Conservation (phyloP, 257 asterid species). For the Leonotis leonurus region DNA sequence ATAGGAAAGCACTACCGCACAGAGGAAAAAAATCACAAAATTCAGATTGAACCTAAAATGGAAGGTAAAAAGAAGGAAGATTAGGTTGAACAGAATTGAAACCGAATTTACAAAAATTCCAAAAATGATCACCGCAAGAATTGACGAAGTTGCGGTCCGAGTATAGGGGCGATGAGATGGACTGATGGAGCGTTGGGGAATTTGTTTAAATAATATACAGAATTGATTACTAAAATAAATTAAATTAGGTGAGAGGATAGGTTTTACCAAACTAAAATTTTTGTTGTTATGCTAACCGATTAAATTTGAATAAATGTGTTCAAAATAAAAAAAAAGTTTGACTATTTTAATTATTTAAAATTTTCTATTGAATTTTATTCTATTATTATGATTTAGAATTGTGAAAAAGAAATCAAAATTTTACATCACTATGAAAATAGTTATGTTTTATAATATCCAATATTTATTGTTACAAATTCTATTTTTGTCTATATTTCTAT, state of each 20-base stretch:
- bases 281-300: no score
- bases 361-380: no score
- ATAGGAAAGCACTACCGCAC: conserved; percentile 4
- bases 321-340: no score
- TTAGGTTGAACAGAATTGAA: conserved; percentile 3
- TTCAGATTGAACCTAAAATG: background rate
- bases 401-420: no score
- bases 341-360: no score
- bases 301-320: no score
- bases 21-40: conserved; percentile 1
- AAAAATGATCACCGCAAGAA: conserved; percentile 4
- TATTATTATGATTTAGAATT: no score
- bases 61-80: background rate
- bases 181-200: no score
- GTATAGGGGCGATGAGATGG: conserved; percentile 3
- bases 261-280: conserved; percentile 1
- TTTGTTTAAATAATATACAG: background rate
- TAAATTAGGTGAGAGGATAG: conserved; percentile 21
- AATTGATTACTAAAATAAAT: background rate
- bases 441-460: no score
- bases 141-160: conserved; percentile 1
- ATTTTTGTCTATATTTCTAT: no score
- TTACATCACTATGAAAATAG: no score
- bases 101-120: background rate
- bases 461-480: no score